Conservation (phyloP, 2,329 filamentous ascomycete species). For the Dothidotthia symphoricarpi region DNA sequence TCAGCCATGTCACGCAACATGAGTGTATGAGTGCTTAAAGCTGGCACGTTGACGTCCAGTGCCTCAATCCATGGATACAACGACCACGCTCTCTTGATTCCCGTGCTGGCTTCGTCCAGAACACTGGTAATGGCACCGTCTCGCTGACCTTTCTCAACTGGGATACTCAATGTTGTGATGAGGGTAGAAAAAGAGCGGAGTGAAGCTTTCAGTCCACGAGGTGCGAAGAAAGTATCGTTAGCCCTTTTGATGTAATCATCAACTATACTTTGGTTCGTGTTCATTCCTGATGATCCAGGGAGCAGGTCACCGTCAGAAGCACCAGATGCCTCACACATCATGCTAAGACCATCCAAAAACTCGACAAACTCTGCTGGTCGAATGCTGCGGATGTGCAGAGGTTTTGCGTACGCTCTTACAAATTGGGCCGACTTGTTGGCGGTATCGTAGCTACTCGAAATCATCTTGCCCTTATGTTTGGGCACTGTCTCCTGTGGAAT, state of each 20-base stretch:
- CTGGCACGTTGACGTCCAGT: conserved; percentile 24
- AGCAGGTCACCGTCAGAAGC: conserved; percentile 11
- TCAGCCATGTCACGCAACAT: conserved; percentile 20
- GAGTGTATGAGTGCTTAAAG: conserved; percentile 12
- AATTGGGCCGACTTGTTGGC: conserved; percentile 21
- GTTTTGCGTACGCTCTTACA: conserved; percentile 31
- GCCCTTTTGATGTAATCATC: conserved; percentile 27
- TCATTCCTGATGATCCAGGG: not conserved
- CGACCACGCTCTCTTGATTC: conserved; percentile 21
- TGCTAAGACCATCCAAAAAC: conserved; percentile 37
- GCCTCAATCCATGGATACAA: conserved; percentile 34
- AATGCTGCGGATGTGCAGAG: conserved; percentile 30
- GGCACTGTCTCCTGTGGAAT: conserved; percentile 21
- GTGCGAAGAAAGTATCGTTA: conserved; percentile 37
- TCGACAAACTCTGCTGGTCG: conserved; percentile 30
- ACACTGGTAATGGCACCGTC: conserved; percentile 19
- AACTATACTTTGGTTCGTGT: conserved; percentile 10
- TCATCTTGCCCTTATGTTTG: not conserved
- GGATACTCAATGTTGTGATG: conserved; percentile 20
- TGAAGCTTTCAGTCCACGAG: conserved; percentile 28
- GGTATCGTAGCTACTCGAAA: not conserved
- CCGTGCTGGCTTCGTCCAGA: conserved; percentile 11
- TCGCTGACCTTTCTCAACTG: conserved; percentile 21
- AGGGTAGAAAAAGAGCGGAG: conserved; percentile 26
- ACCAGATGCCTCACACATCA: conserved; percentile 19